These are phyloP conservation scores for Bidens hawaiensis DNA, from an alignment of 140 eudicot species.

Conservation along the genomic window DNA sequence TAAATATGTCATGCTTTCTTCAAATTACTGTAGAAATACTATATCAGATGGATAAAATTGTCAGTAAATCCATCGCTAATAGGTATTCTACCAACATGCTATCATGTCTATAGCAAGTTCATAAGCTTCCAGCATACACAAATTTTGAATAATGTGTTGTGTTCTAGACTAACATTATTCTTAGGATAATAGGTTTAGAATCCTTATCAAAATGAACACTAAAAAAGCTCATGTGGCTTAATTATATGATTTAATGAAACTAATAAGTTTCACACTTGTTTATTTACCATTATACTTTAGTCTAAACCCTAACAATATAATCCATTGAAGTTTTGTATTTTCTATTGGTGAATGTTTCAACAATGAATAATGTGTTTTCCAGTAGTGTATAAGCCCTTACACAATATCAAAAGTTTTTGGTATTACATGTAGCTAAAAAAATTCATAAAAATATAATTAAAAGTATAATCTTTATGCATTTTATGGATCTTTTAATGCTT, in stretches of 20 bases:
- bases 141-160: background rate
- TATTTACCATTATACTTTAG: background rate
- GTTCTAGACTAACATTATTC: background rate
- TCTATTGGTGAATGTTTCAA: background rate
- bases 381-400: background rate
- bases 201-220: background rate
- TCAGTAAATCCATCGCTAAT: no score
- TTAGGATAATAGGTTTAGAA: background rate
- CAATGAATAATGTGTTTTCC: background rate
- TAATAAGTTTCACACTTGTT: background rate
- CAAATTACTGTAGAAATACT: no score
- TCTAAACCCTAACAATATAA: background rate
- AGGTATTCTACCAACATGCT: constrained; percentile 12
- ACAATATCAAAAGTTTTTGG: background rate
- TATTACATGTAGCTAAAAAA: background rate
- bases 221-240: background rate
- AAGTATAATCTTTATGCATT: background rate
- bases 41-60: no score
- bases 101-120: background rate
- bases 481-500: background rate
- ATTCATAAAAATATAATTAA: no score
- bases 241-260: background rate
- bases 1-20: no score
- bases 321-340: background rate
- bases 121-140: background rate